Percentiles rank a stretch among this genome's conserved stretches.
phyloP scores from a whole-genome alignment of 2,329 filamentous ascomycete species.

The Fusarium sp. region DNA sequence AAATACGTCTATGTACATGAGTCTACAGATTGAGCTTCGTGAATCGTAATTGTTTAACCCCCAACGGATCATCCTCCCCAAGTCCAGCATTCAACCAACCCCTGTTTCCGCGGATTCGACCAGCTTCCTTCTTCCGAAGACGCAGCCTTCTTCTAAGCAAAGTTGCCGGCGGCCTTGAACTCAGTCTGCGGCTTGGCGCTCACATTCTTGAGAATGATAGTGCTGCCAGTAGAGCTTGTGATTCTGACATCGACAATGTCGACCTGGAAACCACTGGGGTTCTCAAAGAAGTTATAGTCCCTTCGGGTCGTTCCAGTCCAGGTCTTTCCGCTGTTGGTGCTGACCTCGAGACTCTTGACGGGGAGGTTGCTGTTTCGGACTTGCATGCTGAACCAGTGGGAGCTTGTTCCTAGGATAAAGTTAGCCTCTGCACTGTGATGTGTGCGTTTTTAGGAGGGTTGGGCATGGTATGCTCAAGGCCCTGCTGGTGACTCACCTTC shows the following conservation, averaged over 20 bases:
- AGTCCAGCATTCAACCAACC: background rate
- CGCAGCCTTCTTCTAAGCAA: constrained; percentile 12
- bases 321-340: constrained; percentile 66
- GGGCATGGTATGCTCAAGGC: too few relatives aligned
- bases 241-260: constrained; percentile 65
- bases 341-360: constrained; percentile 68
- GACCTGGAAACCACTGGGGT: constrained; percentile 65
- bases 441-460: rapidly evolving
- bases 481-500: constrained; percentile 49
- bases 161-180: constrained; percentile 48
- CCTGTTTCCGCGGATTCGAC: background rate
- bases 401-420: constrained; percentile 9
- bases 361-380: constrained; percentile 71
- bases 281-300: constrained; percentile 72
- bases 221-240: constrained; percentile 63
- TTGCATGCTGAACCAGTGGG: constrained; percentile 60
- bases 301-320: constrained; percentile 66
- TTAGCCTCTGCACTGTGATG: background rate
- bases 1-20: background rate
- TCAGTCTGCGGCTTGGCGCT: constrained; percentile 50
- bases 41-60: background rate
- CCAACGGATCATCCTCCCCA: background rate
- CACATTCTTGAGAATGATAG: constrained; percentile 63
- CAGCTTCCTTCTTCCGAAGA: too few relatives aligned
- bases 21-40: background rate